Evolutionary conservation across 1,139 yeast species (phyloP).

Genomic region (Geotrichum bryndzae): DNA sequence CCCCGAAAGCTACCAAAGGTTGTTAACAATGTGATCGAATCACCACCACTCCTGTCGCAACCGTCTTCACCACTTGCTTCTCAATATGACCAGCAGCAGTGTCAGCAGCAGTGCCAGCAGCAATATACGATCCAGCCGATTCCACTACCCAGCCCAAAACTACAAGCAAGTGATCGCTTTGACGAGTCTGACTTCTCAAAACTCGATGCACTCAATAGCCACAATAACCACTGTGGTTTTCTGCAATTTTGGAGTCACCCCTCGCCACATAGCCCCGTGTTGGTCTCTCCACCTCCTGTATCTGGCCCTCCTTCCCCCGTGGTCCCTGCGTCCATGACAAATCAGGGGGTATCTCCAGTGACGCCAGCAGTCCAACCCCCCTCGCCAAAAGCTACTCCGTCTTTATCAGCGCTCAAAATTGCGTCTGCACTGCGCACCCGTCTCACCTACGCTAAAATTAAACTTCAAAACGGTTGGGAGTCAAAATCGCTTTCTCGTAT

Average conservation of each 20-base stretch:
- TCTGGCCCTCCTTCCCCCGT: neutral
- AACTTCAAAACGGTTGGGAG: slow-evolving; percentile 38
- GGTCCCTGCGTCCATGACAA: neutral
- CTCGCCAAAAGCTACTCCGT: neutral
- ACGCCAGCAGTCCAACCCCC: neutral
- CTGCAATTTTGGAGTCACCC: neutral
- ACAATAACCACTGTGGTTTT: neutral
- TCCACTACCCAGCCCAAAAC: slow-evolving; percentile 27
- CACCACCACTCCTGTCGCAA: neutral
- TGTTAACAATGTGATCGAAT: neutral
- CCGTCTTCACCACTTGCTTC: neutral
- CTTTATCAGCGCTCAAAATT: slow-evolving; percentile 30
- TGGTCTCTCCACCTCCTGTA: neutral
- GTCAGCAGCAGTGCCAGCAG: neutral
- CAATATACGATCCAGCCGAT: neutral
- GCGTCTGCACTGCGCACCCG: slow-evolving; percentile 42
- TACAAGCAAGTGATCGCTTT: neutral
- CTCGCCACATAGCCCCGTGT: neutral
- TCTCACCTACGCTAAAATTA: slow-evolving; percentile 43
- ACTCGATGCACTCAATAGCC: neutral
- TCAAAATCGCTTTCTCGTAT: slow-evolving; percentile 7
- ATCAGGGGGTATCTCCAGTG: neutral
- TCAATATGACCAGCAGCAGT: neutral
- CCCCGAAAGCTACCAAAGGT: neutral
- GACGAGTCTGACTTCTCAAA: neutral